These are phyloP conservation scores for Leccinum pellstonianum DNA, from an alignment of 768 basidiomycete species.

Conservation along the genomic window DNA sequence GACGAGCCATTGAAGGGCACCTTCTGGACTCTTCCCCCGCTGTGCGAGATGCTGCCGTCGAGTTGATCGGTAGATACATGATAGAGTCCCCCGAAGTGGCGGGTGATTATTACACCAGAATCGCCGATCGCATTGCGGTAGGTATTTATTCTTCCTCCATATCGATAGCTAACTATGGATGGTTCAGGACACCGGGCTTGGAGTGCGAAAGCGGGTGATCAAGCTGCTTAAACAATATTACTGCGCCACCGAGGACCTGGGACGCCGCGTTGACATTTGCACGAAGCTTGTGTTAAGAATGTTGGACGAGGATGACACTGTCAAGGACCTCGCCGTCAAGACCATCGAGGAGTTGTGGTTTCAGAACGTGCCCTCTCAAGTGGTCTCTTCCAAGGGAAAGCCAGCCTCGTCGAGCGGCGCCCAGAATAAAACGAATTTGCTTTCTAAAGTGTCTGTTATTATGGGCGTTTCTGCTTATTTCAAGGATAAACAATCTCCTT, in stretches of 20 bases:
- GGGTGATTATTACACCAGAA: constrained; percentile 82
- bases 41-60: constrained; percentile 95
- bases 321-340: constrained; percentile 91
- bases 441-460: constrained; percentile 67
- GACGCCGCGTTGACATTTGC: constrained; percentile 74
- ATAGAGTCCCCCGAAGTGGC: constrained; percentile 81
- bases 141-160: constrained; percentile 23
- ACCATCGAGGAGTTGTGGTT: constrained; percentile 94
- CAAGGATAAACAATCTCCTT: constrained; percentile 76
- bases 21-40: constrained; percentile 89
- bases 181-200: constrained; percentile 85
- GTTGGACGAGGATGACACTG: constrained; percentile 90
- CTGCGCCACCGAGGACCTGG: constrained; percentile 53
- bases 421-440: constrained; percentile 38
- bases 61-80: constrained; percentile 97
- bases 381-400: constrained; percentile 39
- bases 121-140: constrained; percentile 90
- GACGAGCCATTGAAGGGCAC: constrained; percentile 84
- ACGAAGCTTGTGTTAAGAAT: constrained; percentile 79
- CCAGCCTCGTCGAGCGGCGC: constrained; percentile 28
- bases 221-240: constrained; percentile 89
- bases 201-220: constrained; percentile 93
- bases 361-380: constrained; percentile 35
- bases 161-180: not conserved
- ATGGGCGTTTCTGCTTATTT: constrained; percentile 84